Evolutionary conservation across 2,329 filamentous ascomycete species (phyloP), one percentile per base, ranked within the genome.

Genomic region (Penicillium verrucosum): DNA sequence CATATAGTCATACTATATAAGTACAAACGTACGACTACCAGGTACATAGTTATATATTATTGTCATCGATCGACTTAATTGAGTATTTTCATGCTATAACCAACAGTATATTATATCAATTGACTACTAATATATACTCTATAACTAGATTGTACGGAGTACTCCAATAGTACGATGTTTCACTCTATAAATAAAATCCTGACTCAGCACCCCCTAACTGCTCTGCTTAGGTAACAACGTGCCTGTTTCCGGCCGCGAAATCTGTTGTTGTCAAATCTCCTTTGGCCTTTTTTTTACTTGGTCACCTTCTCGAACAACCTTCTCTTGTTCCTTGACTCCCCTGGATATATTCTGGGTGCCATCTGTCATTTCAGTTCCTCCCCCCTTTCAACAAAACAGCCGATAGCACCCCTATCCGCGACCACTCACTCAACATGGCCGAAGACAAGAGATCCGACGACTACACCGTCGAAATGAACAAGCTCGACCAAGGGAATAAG

Each of bases 381-480:
- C 51, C 51, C n/a, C 51, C 37, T 41, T 30, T 53, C 50, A 48
- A 29, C 38, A 29, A 32, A 40, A 23, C 5, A 48, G 36, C 49
- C 47, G 53, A 43, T 46, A 36, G 40, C 38, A 29, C 49, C 36
- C 41, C 34, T 36, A 54, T 55, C 53, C 57, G 55, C 53, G 38
- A 37, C 42, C n/a, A 32, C 30, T 23, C 43, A 11, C 14, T 37
- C 71, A 81, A 68, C 64, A 96, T 96, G 91, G 82, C 88, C 70
- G 89, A 94, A 81, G 92, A 92, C 74, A 95, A 94, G 82, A 94
- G 90, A 76, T 88, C 89, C 72, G 82, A 83, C 70, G 89, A 94
- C 72, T 90, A 87, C 70, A 78, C 83, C 61, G 82, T 90, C 72
- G 85, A 88, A 67, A 85, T 90, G 80, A 83, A 84, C 68, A 87